These are phyloP conservation scores for Saturnispora quitensis DNA, from an alignment of 805 yeast genomes.

Conservation along the genomic window DNA sequence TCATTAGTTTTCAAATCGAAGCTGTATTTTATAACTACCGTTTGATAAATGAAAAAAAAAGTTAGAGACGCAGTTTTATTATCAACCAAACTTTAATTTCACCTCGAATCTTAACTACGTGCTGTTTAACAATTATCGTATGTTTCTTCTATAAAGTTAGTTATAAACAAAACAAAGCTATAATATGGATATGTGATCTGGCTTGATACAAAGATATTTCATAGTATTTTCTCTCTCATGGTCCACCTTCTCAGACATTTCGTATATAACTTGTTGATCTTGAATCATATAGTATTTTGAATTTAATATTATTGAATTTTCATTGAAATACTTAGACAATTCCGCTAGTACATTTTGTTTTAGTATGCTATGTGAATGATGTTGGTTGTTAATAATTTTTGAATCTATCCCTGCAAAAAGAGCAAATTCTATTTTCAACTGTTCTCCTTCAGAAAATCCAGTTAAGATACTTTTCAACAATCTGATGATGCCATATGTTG, in stretches of 20 bases:
- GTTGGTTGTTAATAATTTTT: neutral
- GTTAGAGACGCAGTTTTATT: too few species aligned
- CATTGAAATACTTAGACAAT: neutral
- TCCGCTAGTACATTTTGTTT: neutral
- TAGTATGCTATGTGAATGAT: neutral
- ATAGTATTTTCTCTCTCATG: neutral
- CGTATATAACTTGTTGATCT: constrained; percentile 1
- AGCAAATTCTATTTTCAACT: constrained; percentile 8
- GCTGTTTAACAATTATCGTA: neutral
- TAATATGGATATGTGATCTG: neutral
- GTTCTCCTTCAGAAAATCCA: constrained; percentile 17
- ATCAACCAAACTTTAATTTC: neutral
- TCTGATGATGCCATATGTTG: constrained; percentile 17
- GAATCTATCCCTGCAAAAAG: constrained; percentile 12
- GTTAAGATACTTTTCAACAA: constrained; percentile 10
- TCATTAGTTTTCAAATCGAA: too few species aligned
- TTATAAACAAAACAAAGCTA: neutral
- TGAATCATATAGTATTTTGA: neutral
- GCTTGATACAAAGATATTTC: neutral
- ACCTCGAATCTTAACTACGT: neutral
- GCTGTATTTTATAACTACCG: too few species aligned
- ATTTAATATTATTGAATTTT: neutral
- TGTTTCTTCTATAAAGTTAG: neutral
- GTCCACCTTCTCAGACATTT: neutral
- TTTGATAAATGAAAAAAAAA: too few species aligned